Evolutionary conservation across 768 basidiomycete species (phyloP), one percentile per base, ranked within the genome.

Genomic region (Trametes sanguinea): DNA sequence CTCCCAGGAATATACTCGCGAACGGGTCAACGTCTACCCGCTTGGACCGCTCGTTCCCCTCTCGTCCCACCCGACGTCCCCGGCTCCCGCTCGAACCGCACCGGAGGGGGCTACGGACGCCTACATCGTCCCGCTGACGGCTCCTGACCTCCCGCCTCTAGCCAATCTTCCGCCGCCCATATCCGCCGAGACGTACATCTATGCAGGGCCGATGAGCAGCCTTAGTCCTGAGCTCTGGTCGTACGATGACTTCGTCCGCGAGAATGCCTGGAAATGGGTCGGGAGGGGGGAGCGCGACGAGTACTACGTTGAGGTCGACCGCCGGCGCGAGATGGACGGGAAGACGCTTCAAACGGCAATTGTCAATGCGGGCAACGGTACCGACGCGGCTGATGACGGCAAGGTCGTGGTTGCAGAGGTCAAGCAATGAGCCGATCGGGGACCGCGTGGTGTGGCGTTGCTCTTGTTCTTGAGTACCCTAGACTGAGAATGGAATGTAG

Each of bases 261-360:
- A 89, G 33, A 90, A 85, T 65, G 87, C 90, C 2, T 85, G 84
- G 81, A 88, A 88, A 60, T 95, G 94, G 94, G 80, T 89, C 42
- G 85, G 83, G 0, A 63, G 67, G 6, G 73, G 76, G 17, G 60
- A 69, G 22, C 62, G 68, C 37, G 77, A 78, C 4, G 61, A 68
- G 17, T 78, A 83, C 57, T 84, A 80, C 59, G 73, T 66, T n/a
- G 82, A 85, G 60, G 81, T 87, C 4, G 88, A 87, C 67, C 74
- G 76, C 59, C 74, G 78, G 58, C 73, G 76, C 35, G 77, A 73
- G n/a, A 76, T 76, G 78, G 70, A 68, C 2, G 79, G 78, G 2
- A 60, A 51, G 14, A 77, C 77, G 30, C 65, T 70, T 8, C 39
- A 61, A 22, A 62, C 46, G 46, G 65, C 63, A 60, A 67, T 67